Conservation (phyloP, 768 basidiomycete species). For the Tricholoma sp. region DNA sequence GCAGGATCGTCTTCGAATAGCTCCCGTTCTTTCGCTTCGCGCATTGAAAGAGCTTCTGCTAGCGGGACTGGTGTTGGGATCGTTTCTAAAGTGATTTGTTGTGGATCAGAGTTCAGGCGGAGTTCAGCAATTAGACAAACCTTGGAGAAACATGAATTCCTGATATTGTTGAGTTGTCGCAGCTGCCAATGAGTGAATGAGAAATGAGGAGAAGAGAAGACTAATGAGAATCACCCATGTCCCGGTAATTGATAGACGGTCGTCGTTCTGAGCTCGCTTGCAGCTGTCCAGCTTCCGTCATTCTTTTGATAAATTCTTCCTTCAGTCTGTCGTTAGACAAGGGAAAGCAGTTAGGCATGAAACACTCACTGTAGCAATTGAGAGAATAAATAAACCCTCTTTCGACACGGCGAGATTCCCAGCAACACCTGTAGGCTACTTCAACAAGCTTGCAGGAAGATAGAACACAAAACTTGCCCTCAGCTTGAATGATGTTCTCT, state of each 20-base stretch:
- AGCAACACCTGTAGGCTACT: slow-evolving; percentile 41
- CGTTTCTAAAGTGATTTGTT: slow-evolving; percentile 40
- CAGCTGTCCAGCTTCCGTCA: slow-evolving; percentile 64
- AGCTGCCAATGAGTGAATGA: slow-evolving; percentile 32
- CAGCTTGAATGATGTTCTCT: slow-evolving; percentile 76
- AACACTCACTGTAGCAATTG: slow-evolving; percentile 64
- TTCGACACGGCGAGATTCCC: slow-evolving; percentile 66
- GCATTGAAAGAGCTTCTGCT: slow-evolving; percentile 52
- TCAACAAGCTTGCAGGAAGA: slow-evolving; percentile 6
- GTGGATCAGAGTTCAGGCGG: slow-evolving; percentile 4
- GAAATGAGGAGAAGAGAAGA: slow-evolving; percentile 2
- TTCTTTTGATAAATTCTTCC: slow-evolving; percentile 84
- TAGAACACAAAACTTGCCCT: slow-evolving; percentile 41
- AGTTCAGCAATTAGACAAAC: slow-evolving; percentile 24
- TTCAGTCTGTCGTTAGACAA: slow-evolving; percentile 23
- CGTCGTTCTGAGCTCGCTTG: slow-evolving; percentile 58
- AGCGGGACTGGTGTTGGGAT: slow-evolving; percentile 61
- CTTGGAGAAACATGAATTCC: slow-evolving; percentile 70
- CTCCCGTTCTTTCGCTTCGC: slow-evolving; percentile 47
- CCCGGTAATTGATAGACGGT: slow-evolving; percentile 58
- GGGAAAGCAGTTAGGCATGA: neutral
- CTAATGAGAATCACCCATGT: slow-evolving; percentile 58
- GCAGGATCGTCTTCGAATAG: slow-evolving; percentile 59
- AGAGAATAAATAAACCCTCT: slow-evolving; percentile 69
- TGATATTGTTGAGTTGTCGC: slow-evolving; percentile 55